These are phyloP conservation scores for Solanum chiquidenum DNA, from an alignment of 257 asterid genomes.

Conservation along the genomic window DNA sequence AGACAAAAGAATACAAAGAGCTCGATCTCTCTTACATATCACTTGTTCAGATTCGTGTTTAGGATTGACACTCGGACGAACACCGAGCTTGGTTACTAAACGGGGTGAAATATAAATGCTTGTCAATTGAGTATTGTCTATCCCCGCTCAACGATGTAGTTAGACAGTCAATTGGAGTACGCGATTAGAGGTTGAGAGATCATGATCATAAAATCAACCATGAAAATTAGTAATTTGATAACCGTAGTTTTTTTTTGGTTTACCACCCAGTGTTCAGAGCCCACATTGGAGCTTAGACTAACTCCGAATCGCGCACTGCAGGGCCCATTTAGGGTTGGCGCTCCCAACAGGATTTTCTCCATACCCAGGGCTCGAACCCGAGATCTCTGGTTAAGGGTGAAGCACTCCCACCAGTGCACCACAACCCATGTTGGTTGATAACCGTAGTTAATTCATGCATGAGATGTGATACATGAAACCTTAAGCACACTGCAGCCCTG, in stretches of 20 bases:
- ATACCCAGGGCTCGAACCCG: not conserved
- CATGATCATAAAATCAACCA: not conserved
- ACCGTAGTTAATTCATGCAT: not conserved
- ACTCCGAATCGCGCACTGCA: not conserved
- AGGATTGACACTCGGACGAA: not conserved
- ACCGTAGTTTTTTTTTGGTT: not conserved
- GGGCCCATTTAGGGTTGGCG: not conserved
- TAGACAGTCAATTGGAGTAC: not conserved
- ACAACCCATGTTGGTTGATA: not conserved
- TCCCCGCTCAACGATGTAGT: not conserved
- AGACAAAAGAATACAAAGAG: not conserved
- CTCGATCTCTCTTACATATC: not conserved
- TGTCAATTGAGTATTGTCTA: not conserved
- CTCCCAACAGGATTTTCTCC: not conserved
- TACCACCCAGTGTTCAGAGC: not conserved
- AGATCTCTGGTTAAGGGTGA: not conserved
- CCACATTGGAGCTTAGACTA: not conserved
- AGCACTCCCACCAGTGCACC: not conserved
- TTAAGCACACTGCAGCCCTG: not conserved
- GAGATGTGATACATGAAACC: not conserved
- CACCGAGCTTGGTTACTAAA: not conserved
- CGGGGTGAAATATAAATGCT: not conserved
- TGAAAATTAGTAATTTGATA: not conserved
- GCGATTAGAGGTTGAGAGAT: not conserved
- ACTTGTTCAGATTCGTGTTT: not conserved